Base-by-base conservation (phyloP, 2,329 filamentous ascomycete genomes). In the Ampelomyces quisqualis region DNA sequence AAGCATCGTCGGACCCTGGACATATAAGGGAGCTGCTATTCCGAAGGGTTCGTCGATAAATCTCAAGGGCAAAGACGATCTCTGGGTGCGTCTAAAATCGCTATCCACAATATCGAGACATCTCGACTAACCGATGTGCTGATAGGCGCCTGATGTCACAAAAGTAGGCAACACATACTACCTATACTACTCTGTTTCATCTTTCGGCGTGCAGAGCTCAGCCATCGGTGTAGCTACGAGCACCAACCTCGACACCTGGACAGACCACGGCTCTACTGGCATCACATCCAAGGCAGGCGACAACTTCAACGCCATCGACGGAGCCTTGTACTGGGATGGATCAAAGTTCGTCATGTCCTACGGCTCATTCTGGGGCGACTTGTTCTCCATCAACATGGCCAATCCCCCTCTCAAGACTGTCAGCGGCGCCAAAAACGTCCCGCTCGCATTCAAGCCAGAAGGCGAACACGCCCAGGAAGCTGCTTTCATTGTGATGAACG, bases 341-440 rank as follows among this genome's bases (percentile, higher is more conserved):
- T 60, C 74, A 35, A 70, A 71, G 11, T 76, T 75, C 40, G 71
- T 75, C 38, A 68, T 81, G 59, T 79, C 73, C 45, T 88, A 86
- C 48, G 84, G 84, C 17, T 84, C 80, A 9, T 88, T 85, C 73
- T 88, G 82, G 82, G 64, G 69, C 5, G 77, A 82, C 56, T 73
- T 87, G 43, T 84, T 79, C 68, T 78, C 81, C 57, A 78, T 80
- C 1, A 58, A 70, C 23, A 74, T 86, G 62, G 33, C 46, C 21
- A 58, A 58, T 40, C 62, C 59, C 1, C 68, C 68, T 4, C 57
- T 58, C 2, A 63, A 57, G 24, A 51, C 57, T 2, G 53, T 60
- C 1, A 57, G 58, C 1, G 55, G 64, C 8, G 64, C 74, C 1
- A 15, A 55, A 1, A 41, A 51, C 23, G 66, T 72, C 42, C 74